Base-by-base conservation (phyloP, 169 alveolate species). In the Eimeria mitis region DNA sequence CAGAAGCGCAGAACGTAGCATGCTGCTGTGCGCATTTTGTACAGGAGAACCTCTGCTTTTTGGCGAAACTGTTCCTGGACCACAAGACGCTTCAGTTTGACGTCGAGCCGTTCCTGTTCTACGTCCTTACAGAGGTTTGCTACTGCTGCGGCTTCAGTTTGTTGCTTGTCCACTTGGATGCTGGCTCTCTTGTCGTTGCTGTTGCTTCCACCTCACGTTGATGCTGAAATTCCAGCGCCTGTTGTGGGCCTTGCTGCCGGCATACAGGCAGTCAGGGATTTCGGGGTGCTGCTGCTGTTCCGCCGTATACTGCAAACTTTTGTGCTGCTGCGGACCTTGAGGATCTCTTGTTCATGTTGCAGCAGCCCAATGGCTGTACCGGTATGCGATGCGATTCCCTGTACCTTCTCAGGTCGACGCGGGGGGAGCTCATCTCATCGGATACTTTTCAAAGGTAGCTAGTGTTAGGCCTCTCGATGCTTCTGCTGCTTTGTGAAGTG, bases 61-160 rank as follows among this genome's bases (percentile, higher is more conserved):
- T 99, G 44, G 97, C 99, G 1, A 99, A 99, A 96, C 98, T 99
- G n/a, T 99, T 99, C 96, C 97, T 99, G 65, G 99, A 99, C 89
- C 99, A 99, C 97, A 99, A 99, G 97, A 99, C 99, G 63, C 97
- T 99, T 88, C 96, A 84, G 92, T 98, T 97, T 92, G 95, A 98
- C 87, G 98, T 97, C 59, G 97, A 96, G 88, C 97, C 98, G 34
- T 99, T 99, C 96, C 97, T 99, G 76, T 99, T 99, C 96, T 99
- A 99, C 97, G 99, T 99, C 87, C 97, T 99, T 88, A 98, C 99
- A 0, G 99, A 99, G 97, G 98, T 95, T 34, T 9, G 94, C 70
- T 6, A 70, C 85, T 11, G 87, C 47, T 63, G 21, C 83, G 44
- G 47, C 49, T 59, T 2, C 63, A 25, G 44, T 40, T 83, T 25